These are phyloP conservation scores for Spizellomyces punctatus DNA, from an alignment of 192 early-diverging fungal genomes.

Conservation along the genomic window DNA sequence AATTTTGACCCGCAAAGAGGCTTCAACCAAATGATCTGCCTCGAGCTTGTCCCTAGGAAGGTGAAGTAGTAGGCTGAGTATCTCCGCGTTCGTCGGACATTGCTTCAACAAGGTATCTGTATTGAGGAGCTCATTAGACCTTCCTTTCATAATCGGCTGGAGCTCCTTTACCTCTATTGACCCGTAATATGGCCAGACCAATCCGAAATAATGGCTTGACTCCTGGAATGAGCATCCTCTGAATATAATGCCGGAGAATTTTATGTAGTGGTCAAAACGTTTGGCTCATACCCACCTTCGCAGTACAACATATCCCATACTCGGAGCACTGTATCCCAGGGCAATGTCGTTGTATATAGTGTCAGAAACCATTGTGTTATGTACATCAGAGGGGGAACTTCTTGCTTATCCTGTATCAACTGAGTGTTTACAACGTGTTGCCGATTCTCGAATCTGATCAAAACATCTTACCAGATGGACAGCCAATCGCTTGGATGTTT, in stretches of 20 bases:
- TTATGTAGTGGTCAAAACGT: too few relatives aligned
- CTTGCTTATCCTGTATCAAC: constrained; percentile 58
- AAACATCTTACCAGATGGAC: constrained; percentile 61
- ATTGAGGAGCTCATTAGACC: too few relatives aligned
- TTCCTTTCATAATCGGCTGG: too few relatives aligned
- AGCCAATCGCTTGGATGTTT: constrained; percentile 68
- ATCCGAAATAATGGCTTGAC: constrained; percentile 83
- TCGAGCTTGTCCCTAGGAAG: constrained; percentile 69
- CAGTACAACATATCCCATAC: constrained; percentile 93
- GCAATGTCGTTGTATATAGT: constrained; percentile 80
- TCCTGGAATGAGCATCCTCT: constrained; percentile 41
- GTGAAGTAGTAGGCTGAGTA: constrained; percentile 76
- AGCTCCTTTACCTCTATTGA: constrained; percentile 46
- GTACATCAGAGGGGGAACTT: constrained; percentile 85
- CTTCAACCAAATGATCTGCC: constrained; percentile 67
- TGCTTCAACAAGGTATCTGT: not conserved
- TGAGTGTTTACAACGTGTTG: not conserved
- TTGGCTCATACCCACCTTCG: constrained; percentile 54
- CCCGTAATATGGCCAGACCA: constrained; percentile 71
- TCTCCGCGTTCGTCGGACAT: constrained; percentile 52
- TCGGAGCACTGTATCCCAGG: constrained; percentile 84
- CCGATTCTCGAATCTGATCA: constrained; percentile 12
- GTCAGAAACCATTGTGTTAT: constrained; percentile 95
- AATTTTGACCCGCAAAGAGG: constrained; percentile 71
- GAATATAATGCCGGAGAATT: too few relatives aligned